phyloP scores from a whole-genome alignment of 2,329 filamentous ascomycete genomes.

The Claviceps fusiformis region DNA sequence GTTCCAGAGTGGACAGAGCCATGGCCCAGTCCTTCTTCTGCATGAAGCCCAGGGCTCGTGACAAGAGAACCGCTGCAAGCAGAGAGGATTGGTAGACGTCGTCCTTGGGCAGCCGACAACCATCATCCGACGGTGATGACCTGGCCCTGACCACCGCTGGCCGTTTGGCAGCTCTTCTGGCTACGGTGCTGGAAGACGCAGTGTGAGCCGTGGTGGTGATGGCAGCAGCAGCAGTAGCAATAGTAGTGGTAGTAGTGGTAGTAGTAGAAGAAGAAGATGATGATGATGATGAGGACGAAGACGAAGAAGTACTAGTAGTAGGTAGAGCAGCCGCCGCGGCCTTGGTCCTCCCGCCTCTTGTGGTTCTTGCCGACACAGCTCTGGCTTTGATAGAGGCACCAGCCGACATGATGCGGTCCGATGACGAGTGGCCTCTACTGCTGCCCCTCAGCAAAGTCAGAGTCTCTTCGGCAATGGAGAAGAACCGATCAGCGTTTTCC shows the following conservation, averaged over 20 bases:
- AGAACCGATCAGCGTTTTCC: conserved; percentile 28
- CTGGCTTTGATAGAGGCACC: conserved; percentile 5
- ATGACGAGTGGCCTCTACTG: background rate
- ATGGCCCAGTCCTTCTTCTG: conserved; percentile 41
- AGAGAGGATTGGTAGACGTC: conserved; percentile 22
- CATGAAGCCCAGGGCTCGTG: conserved; percentile 30
- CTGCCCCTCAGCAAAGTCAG: conserved; percentile 19
- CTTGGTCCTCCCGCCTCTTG: background rate
- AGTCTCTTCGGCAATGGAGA: conserved; percentile 36
- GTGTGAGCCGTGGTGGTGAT: background rate
- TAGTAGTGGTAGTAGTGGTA: conserved; percentile 4
- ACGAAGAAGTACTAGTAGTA: conserved; percentile 3
- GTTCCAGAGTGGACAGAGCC: conserved; percentile 41
- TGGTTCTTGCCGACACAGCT: conserved; percentile 6
- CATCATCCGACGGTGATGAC: conserved; percentile 7
- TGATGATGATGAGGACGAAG: too few species aligned
- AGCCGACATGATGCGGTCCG: conserved; percentile 4
- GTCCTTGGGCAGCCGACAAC: conserved; percentile 16
- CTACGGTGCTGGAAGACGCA: conserved; percentile 7
- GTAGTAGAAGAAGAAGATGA: background rate
- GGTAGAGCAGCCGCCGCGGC: background rate
- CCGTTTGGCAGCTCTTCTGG: conserved; percentile 9
- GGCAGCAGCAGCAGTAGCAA: conserved; percentile 12
- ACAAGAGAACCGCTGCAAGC: conserved; percentile 21
- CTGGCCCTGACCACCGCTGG: conserved; percentile 8